phyloP scores from a whole-genome alignment of 495 filamentous ascomycete species.

The Talaromyces proteolyticus region DNA sequence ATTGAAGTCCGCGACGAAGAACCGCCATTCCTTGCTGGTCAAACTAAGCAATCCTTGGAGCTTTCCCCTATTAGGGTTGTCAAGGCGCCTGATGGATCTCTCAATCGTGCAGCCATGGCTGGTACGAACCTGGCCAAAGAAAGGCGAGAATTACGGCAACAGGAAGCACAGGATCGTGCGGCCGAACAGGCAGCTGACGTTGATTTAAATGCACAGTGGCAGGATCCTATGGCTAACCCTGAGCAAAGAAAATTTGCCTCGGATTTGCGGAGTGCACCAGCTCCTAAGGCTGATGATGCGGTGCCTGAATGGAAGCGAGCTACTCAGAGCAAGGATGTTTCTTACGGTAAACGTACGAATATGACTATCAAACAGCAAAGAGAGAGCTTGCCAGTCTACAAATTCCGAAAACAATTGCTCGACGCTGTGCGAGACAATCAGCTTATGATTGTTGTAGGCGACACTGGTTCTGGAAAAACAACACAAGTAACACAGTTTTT shows the following conservation, averaged over 20 bases:
- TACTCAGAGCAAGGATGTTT: conserved; percentile 73
- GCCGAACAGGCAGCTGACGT: conserved; percentile 72
- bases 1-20: conserved; percentile 96
- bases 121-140: conserved; percentile 89
- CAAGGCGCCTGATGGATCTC: conserved; percentile 92
- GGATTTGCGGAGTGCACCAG: conserved; percentile 60
- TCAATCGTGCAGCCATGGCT: conserved; percentile 93
- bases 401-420: conserved; percentile 81
- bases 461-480: conserved; percentile 96
- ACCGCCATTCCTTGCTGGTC: conserved; percentile 93
- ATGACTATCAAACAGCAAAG: conserved; percentile 95
- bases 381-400: conserved; percentile 84
- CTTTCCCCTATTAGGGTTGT: conserved; percentile 93
- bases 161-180: conserved; percentile 79
- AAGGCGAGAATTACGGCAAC: conserved; percentile 78
- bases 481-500: conserved; percentile 95
- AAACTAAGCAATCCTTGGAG: conserved; percentile 93
- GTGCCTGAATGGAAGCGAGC: conserved; percentile 92
- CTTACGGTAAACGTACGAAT: conserved; percentile 78
- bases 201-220: conserved; percentile 88
- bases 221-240: conserved; percentile 89
- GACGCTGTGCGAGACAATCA: conserved; percentile 87
- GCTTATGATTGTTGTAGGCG: conserved; percentile 90
- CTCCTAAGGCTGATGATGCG: conserved; percentile 51
- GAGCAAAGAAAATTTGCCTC: conserved; percentile 81